Conservation (phyloP, 1,284 basidiomycete genomes). For the Puccinia horiana region DNA sequence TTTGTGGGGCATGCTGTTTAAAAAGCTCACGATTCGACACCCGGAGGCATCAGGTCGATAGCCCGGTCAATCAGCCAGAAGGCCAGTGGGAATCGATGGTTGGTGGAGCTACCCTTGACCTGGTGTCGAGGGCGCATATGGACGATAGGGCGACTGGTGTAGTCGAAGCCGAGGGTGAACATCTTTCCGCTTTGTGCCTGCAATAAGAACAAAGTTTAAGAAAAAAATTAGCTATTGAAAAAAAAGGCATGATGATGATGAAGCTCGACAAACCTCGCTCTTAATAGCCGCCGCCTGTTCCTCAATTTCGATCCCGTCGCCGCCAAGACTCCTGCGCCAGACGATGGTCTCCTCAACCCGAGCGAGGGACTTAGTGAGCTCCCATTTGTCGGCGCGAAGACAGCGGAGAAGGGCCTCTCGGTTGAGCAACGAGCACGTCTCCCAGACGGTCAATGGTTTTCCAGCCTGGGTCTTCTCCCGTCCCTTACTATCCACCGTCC, state of each 20-base stretch:
- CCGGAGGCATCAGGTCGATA: conserved; percentile 59
- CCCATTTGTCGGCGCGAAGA: conserved; percentile 60
- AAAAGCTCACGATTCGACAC: conserved; percentile 55
- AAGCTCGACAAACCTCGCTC: conserved; percentile 24
- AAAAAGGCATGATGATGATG: not conserved
- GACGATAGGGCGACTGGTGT: conserved; percentile 58
- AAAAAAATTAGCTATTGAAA: not conserved
- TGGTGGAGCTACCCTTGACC: conserved; percentile 53
- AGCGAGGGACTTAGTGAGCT: conserved; percentile 56
- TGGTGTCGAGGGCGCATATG: conserved; percentile 60
- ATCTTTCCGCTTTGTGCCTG: conserved; percentile 60
- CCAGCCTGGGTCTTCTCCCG: conserved; percentile 45
- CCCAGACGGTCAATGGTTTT: conserved; percentile 54
- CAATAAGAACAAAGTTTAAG: not conserved
- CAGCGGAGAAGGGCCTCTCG: conserved; percentile 58
- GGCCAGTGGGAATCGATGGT: conserved; percentile 59
- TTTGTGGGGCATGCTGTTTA: not conserved
- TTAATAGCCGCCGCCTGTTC: conserved; percentile 11
- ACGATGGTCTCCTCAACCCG: conserved; percentile 59
- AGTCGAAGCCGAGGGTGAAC: conserved; percentile 58
- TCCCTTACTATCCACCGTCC: conserved; percentile 51
- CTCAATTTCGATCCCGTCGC: conserved; percentile 55
- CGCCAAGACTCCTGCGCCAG: conserved; percentile 60
- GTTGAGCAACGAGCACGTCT: conserved; percentile 57
- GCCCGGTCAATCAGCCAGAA: conserved; percentile 60